A percentile compares a stretch with the other conserved stretches of the same genome.
phyloP scores from a whole-genome alignment of 2,329 filamentous ascomycete genomes.

The Alternaria triticimaculans region DNA sequence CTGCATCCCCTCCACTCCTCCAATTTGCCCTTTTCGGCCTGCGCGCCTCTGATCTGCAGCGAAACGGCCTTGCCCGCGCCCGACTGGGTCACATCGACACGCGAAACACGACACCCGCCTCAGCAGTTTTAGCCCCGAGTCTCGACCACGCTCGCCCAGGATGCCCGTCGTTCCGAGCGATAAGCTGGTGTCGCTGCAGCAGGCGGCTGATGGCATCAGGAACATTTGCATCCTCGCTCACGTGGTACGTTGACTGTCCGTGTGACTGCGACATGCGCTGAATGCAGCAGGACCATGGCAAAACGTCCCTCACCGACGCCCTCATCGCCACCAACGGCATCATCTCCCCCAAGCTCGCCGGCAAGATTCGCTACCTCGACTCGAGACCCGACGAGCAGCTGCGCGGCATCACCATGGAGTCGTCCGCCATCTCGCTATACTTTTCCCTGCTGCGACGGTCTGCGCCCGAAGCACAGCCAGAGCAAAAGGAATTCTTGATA shows the following conservation, averaged over 20 bases:
- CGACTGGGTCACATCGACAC: constrained; percentile 1
- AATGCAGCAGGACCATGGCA: constrained; percentile 76
- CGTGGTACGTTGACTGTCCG: constrained; percentile 9
- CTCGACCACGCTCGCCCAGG: neutral
- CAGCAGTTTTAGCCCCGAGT: neutral
- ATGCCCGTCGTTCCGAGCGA: constrained; percentile 95
- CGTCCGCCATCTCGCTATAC: constrained; percentile 93
- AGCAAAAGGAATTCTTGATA: constrained; percentile 88
- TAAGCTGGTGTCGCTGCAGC: constrained; percentile 88
- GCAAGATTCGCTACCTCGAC: constrained; percentile 97
- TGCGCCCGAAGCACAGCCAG: constrained; percentile 70
- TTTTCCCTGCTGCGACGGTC: constrained; percentile 87
- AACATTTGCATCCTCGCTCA: constrained; percentile 60
- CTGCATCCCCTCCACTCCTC: constrained; percentile 8
- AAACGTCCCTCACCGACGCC: constrained; percentile 95
- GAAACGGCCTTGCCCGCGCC: constrained; percentile 11
- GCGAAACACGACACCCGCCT: constrained; percentile 1
- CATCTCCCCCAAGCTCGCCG: constrained; percentile 95
- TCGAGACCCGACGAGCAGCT: constrained; percentile 95
- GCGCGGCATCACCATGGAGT: constrained; percentile 99
- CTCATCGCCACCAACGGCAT: constrained; percentile 98
- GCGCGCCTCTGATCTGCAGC: constrained; percentile 2
- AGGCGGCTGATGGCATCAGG: constrained; percentile 84
- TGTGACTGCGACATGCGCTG: constrained; percentile 50
- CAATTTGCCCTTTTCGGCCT: constrained; percentile 1